Conservation (phyloP, 2,329 filamentous ascomycete genomes). For the Neoascochyta sp. region DNA sequence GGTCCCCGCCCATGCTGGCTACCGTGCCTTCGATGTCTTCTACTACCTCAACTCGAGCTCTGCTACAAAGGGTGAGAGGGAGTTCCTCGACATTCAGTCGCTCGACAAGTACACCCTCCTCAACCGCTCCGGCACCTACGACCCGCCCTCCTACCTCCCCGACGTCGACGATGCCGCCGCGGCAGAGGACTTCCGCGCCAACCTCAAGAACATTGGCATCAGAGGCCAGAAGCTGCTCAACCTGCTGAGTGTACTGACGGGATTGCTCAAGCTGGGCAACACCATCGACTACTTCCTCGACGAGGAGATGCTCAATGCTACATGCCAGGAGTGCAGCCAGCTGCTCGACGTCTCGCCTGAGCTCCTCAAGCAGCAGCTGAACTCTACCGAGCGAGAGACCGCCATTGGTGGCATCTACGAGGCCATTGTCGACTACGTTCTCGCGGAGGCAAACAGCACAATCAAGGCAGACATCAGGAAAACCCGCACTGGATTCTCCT, state of each 20-base stretch:
- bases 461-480: slow-evolving; percentile 72
- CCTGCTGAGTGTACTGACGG: slow-evolving; percentile 80
- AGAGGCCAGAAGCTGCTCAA: slow-evolving; percentile 79
- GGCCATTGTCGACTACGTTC: slow-evolving; percentile 90
- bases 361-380: slow-evolving; percentile 71
- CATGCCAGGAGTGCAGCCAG: slow-evolving; percentile 85
- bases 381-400: slow-evolving; percentile 77
- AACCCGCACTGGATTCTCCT: slow-evolving; percentile 63
- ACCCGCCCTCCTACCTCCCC: slow-evolving; percentile 81
- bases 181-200: slow-evolving; percentile 85
- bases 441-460: slow-evolving; percentile 79
- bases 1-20: slow-evolving; percentile 73
- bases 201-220: slow-evolving; percentile 88
- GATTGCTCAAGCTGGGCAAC: slow-evolving; percentile 86
- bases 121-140: slow-evolving; percentile 78
- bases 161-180: slow-evolving; percentile 89
- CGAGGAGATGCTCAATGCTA: slow-evolving; percentile 75
- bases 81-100: slow-evolving; percentile 77
- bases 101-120: slow-evolving; percentile 75
- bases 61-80: slow-evolving; percentile 81
- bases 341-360: slow-evolving; percentile 85
- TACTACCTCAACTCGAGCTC: slow-evolving; percentile 94
- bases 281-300: slow-evolving; percentile 82
- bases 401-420: slow-evolving; percentile 88
- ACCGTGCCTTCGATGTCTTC: slow-evolving; percentile 94